Conservation (phyloP, 495 filamentous ascomycete genomes). For the Wilcoxina mikolae region DNA sequence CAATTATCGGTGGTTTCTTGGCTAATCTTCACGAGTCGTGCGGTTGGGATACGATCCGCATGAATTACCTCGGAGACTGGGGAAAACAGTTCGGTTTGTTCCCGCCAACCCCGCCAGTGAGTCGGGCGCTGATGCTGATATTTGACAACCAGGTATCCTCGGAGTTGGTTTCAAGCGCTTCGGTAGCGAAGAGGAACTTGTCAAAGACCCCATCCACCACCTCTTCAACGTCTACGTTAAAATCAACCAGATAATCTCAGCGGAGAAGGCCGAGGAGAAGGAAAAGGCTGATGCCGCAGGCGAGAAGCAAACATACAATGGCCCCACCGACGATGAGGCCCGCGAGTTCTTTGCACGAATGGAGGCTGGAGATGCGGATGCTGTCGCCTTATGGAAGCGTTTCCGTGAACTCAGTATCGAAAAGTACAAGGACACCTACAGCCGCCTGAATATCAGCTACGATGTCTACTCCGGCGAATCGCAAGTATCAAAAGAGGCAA, state of each 20-base stretch:
- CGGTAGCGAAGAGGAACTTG: slow-evolving; percentile 42
- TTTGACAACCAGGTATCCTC: slow-evolving; percentile 31
- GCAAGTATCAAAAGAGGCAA: slow-evolving; percentile 69
- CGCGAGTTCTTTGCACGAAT: slow-evolving; percentile 80
- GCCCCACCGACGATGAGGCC: slow-evolving; percentile 42
- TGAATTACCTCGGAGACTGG: slow-evolving; percentile 58
- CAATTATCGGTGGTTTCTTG: slow-evolving; percentile 52
- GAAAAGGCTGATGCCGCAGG: slow-evolving; percentile 37
- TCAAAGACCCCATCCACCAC: slow-evolving; percentile 47
- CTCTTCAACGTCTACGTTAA: slow-evolving; percentile 50
- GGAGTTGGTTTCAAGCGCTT: slow-evolving; percentile 45
- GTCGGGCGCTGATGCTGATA: neutral
- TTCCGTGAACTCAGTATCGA: slow-evolving; percentile 84
- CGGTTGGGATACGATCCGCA: slow-evolving; percentile 47
- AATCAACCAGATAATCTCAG: slow-evolving; percentile 43
- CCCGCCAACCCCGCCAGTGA: slow-evolving; percentile 1
- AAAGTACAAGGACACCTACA: slow-evolving; percentile 69
- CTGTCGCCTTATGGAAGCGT: slow-evolving; percentile 64
- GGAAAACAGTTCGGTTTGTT: slow-evolving; percentile 46
- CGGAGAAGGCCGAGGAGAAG: slow-evolving; percentile 40
- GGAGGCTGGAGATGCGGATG: slow-evolving; percentile 64
- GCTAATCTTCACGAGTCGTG: slow-evolving; percentile 44
- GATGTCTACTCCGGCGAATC: slow-evolving; percentile 91
- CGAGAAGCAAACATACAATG: slow-evolving; percentile 33
- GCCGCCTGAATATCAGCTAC: slow-evolving; percentile 77